A percentile compares a stretch with the other conserved stretches of the same genome.
Conservation (phyloP, 345 rosid species). For the Sonneratia caseolaris region DNA sequence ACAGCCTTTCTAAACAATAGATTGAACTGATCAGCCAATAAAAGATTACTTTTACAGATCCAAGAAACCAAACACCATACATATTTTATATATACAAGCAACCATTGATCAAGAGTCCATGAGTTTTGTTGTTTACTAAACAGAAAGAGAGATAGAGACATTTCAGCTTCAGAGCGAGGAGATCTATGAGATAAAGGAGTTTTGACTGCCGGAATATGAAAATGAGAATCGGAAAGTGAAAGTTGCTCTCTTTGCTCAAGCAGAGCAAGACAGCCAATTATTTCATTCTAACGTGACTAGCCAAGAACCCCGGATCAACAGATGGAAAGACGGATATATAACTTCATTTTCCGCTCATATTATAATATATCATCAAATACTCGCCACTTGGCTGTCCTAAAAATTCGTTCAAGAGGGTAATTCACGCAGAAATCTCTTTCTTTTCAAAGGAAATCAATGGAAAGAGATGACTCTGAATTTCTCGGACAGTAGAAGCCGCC, state of each 20-base stretch:
- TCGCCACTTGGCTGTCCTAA: neutral
- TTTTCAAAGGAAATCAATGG: neutral
- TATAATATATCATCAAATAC: neutral
- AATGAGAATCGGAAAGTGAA: too few relatives aligned
- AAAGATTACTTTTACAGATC: neutral
- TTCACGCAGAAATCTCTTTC: neutral
- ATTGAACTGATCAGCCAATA: neutral
- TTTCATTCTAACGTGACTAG: neutral
- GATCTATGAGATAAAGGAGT: too few relatives aligned
- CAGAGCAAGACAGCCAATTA: neutral
- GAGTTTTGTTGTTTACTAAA: neutral
- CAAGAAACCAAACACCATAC: constrained; percentile 9
- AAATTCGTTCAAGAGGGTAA: neutral
- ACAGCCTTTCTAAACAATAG: neutral
- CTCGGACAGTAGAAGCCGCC: neutral
- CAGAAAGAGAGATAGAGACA: neutral
- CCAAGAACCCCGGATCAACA: neutral
- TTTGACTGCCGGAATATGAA: too few relatives aligned
- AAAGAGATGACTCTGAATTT: neutral
- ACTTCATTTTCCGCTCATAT: neutral
- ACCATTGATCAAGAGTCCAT: neutral
- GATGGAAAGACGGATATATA: neutral
- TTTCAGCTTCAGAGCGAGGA: too few relatives aligned
- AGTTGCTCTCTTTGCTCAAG: neutral
- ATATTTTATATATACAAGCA: neutral